phyloP scores from a whole-genome alignment of 2,329 filamentous ascomycete species.

The Ramichloridium luteum region DNA sequence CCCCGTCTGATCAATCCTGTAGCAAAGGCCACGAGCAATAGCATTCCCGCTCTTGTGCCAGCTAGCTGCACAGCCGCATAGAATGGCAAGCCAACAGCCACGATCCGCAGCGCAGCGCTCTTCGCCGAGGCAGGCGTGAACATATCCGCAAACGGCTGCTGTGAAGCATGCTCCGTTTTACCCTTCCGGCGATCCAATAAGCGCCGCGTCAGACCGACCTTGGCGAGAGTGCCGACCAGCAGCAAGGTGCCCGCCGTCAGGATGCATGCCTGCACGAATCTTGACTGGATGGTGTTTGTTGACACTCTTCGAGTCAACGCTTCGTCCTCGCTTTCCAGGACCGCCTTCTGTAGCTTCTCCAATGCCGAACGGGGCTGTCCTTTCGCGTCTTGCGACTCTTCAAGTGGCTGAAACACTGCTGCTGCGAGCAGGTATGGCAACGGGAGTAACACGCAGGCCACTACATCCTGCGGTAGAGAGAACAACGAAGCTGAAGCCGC shows the following conservation, averaged over 20 bases:
- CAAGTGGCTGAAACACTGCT: conserved; percentile 30
- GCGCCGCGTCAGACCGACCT: conserved; percentile 19
- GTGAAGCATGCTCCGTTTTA: conserved; percentile 9
- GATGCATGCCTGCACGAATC: conserved; percentile 34
- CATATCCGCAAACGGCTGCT: conserved; percentile 7
- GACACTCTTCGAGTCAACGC: conserved; percentile 1
- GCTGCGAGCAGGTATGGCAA: conserved; percentile 38
- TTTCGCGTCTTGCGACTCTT: conserved; percentile 13
- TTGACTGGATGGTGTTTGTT: conserved; percentile 1
- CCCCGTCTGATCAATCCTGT: conserved; percentile 27
- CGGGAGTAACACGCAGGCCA: conserved; percentile 39
- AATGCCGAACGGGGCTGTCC: conserved; percentile 23
- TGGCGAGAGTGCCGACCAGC: conserved; percentile 31
- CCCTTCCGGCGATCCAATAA: conserved; percentile 22
- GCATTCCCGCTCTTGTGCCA: conserved; percentile 40
- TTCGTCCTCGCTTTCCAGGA: conserved; percentile 11
- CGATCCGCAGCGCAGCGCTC: conserved; percentile 13
- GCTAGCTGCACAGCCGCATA: conserved; percentile 45
- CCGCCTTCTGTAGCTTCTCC: conserved; percentile 18
- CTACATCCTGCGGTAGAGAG: conserved; percentile 33
- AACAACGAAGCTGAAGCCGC: conserved; percentile 18
- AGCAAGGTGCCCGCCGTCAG: conserved; percentile 36
- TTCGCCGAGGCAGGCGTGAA: conserved; percentile 8
- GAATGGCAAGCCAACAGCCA: conserved; percentile 36
- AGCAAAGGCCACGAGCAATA: conserved; percentile 36